Conservation (phyloP, 441 rosid genomes). For the Aquilaria agallochum region DNA sequence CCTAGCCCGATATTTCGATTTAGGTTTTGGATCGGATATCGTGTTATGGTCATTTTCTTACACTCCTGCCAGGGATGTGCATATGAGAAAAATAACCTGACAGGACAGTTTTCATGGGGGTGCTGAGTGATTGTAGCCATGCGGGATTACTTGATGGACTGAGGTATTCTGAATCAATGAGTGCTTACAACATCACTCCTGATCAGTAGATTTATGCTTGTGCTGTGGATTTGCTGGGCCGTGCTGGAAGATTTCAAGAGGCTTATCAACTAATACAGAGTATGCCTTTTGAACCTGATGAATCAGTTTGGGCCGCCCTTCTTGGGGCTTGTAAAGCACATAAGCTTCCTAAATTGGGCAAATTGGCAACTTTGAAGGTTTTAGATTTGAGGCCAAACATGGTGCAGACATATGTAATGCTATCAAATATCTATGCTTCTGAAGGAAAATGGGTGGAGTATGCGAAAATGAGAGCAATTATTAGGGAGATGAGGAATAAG, state of each 20-base stretch:
- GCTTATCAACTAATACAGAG: slow-evolving; percentile 61
- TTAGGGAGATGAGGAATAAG: slow-evolving; percentile 51
- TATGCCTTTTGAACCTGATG: slow-evolving; percentile 79
- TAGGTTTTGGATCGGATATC: too few species aligned
- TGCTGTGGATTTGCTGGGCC: slow-evolving; percentile 84
- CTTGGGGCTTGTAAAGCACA: slow-evolving; percentile 82
- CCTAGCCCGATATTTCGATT: too few species aligned
- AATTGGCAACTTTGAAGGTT: slow-evolving; percentile 58
- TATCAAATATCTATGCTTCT: slow-evolving; percentile 72
- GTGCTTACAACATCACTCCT: slow-evolving; percentile 37
- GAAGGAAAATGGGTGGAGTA: slow-evolving; percentile 79
- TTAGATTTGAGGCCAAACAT: slow-evolving; percentile 57
- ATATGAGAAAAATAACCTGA: slow-evolving; percentile 36
- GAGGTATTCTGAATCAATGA: slow-evolving; percentile 59
- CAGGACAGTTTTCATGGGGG: slow-evolving; percentile 75
- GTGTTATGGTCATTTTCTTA: too few species aligned
- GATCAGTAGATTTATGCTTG: slow-evolving; percentile 74
- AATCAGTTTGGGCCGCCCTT: slow-evolving; percentile 80
- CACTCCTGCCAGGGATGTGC: too few species aligned
- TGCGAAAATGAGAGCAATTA: slow-evolving; percentile 63
- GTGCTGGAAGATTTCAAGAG: slow-evolving; percentile 81
- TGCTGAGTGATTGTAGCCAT: slow-evolving; percentile 85
- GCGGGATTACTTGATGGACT: slow-evolving; percentile 85
- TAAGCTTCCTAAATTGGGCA: slow-evolving; percentile 44
- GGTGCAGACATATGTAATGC: slow-evolving; percentile 62